These are phyloP conservation scores for Babesia bigemina DNA, from an alignment of 169 alveolate genomes.

Conservation along the genomic window DNA sequence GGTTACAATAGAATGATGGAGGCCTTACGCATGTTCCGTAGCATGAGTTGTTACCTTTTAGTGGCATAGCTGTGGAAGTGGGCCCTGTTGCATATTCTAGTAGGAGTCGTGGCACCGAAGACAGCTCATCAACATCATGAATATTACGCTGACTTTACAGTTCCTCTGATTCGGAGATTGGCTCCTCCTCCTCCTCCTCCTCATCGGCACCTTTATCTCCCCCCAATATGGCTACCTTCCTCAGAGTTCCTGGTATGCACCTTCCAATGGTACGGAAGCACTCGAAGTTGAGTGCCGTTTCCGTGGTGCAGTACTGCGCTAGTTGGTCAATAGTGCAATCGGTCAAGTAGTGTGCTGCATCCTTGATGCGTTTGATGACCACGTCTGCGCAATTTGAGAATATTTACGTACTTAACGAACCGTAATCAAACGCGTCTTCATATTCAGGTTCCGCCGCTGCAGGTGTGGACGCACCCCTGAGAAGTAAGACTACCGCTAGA, in stretches of 20 bases:
- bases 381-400: conserved; percentile 3
- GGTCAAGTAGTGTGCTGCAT: conserved; percentile 10
- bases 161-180: no score
- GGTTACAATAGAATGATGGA: no score
- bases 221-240: conserved; percentile 19
- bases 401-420: neutral
- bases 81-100: no score
- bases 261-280: conserved; percentile 60
- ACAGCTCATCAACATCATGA: neutral
- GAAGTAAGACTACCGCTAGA: conserved; percentile 7
- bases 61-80: neutral
- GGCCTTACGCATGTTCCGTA: no score
- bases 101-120: neutral
- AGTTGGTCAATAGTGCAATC: conserved; percentile 54
- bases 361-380: conserved; percentile 14
- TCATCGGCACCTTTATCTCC: conserved; percentile 4
- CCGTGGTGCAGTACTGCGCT: conserved; percentile 33
- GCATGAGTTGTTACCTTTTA: no score
- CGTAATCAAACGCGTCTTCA: neutral
- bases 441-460: neutral
- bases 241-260: conserved; percentile 36
- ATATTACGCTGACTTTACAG: no score
- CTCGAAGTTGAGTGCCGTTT: conserved; percentile 58
- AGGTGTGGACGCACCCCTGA: neutral
- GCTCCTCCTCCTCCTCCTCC: no score